Percentiles rank a stretch among this genome's conserved stretches.
phyloP scores from a whole-genome alignment of 345 rosid genomes.

The Pugionium dolabratum region DNA sequence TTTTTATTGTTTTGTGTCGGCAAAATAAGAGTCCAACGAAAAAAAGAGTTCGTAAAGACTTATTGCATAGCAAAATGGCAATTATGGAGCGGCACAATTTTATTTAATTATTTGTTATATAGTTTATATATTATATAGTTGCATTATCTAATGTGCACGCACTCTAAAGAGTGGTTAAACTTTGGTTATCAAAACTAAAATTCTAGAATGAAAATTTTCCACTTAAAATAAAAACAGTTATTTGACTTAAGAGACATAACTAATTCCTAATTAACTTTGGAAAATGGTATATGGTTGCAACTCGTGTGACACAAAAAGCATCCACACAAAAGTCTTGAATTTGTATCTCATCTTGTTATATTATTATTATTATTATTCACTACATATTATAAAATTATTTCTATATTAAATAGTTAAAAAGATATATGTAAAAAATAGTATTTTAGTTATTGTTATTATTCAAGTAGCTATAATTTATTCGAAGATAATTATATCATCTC shows the following conservation, averaged over 20 bases:
- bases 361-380: too few relatives aligned
- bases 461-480: not conserved
- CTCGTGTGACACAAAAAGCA: constrained; percentile 11
- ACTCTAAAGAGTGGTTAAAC: not conserved
- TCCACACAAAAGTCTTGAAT: too few relatives aligned
- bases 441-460: not conserved
- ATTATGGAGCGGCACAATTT: constrained; percentile 19
- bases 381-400: too few relatives aligned
- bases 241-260: constrained; percentile 10
- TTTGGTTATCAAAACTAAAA: constrained; percentile 7
- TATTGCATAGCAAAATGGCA: constrained; percentile 8
- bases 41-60: constrained; percentile 18
- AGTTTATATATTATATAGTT: not conserved
- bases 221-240: not conserved
- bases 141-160: not conserved
- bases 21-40: constrained; percentile 32
- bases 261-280: not conserved
- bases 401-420: too few relatives aligned
- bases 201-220: not conserved
- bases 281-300: constrained; percentile 3
- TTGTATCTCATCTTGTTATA: too few relatives aligned
- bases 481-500: not conserved
- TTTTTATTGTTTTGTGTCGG: constrained; percentile 30
- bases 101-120: not conserved
- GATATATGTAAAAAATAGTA: constrained; percentile 13